Conservation (phyloP, 1,284 basidiomycete genomes). For the Veloporphyrellus conicus region DNA sequence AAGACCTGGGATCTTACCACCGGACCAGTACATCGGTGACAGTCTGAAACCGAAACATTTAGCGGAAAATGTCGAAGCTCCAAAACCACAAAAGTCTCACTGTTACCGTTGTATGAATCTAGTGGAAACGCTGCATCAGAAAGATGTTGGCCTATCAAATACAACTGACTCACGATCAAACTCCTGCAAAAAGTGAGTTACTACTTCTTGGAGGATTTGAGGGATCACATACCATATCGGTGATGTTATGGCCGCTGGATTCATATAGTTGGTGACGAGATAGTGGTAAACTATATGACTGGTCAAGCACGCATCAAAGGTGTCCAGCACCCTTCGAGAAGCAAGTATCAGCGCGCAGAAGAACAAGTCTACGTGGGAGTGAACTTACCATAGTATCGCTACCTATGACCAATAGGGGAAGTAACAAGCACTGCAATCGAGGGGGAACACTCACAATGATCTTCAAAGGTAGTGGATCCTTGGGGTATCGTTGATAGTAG, state of each 20-base stretch:
- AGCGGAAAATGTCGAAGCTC: neutral
- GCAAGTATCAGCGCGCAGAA: neutral
- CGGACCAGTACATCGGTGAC: conserved; percentile 46
- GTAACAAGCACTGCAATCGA: neutral
- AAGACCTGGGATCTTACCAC: conserved; percentile 16
- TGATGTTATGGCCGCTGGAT: conserved; percentile 38
- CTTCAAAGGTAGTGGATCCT: conserved; percentile 40
- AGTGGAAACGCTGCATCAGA: neutral
- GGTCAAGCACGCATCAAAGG: conserved; percentile 47
- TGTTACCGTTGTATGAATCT: conserved; percentile 45
- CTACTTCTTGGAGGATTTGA: neutral
- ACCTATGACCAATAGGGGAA: conserved; percentile 2
- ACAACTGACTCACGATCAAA: conserved; percentile 36
- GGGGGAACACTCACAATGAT: conserved; percentile 34
- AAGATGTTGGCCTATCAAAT: neutral
- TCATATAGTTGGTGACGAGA: conserved; percentile 47
- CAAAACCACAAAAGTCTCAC: conserved; percentile 28
- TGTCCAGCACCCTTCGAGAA: conserved; percentile 41
- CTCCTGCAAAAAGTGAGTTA: conserved; percentile 33
- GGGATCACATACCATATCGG: conserved; percentile 45
- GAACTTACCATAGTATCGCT: conserved; percentile 20
- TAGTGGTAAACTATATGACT: conserved; percentile 52
- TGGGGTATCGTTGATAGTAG: conserved; percentile 43
- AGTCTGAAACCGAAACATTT: conserved; percentile 28
- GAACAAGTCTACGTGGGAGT: neutral